Percentiles rank a stretch among this genome's conserved stretches.
phyloP scores from a whole-genome alignment of 2,329 filamentous ascomycete genomes.

The Juglanconis sp. region DNA sequence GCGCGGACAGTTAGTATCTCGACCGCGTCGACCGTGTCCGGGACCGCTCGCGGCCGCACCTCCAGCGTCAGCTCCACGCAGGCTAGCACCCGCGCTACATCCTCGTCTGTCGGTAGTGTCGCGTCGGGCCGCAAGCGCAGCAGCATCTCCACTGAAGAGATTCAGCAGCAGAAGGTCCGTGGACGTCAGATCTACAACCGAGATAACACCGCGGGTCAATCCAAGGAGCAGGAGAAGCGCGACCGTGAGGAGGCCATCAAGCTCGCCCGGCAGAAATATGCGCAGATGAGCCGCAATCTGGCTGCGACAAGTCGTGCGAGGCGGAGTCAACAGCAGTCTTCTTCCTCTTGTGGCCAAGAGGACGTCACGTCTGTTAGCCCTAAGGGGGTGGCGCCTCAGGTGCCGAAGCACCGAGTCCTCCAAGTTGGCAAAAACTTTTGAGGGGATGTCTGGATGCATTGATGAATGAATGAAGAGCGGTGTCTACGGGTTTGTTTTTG shows the following conservation, averaged over 20 bases:
- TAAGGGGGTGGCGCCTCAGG: not conserved
- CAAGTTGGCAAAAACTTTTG: not conserved
- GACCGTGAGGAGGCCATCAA: slow-evolving; percentile 54
- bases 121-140: slow-evolving; percentile 40
- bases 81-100: slow-evolving; percentile 36
- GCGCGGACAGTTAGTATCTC: slow-evolving; percentile 16
- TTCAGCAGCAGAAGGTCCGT: slow-evolving; percentile 47
- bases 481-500: too few species aligned
- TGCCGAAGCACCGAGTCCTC: slow-evolving; percentile 9
- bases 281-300: slow-evolving; percentile 58
- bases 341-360: slow-evolving; percentile 7
- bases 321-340: slow-evolving; percentile 23
- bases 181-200: slow-evolving; percentile 53
- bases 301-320: slow-evolving; percentile 54
- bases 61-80: slow-evolving; percentile 27
- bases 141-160: slow-evolving; percentile 48
- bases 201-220: slow-evolving; percentile 46
- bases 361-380: not conserved
- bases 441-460: not conserved
- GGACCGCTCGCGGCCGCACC: slow-evolving; percentile 25
- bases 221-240: slow-evolving; percentile 50
- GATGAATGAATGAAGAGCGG: not conserved
- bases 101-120: slow-evolving; percentile 43
- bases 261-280: slow-evolving; percentile 56
- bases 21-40: slow-evolving; percentile 20